Conservation (phyloP, 306 rosid genomes). For the Quercus robur region DNA sequence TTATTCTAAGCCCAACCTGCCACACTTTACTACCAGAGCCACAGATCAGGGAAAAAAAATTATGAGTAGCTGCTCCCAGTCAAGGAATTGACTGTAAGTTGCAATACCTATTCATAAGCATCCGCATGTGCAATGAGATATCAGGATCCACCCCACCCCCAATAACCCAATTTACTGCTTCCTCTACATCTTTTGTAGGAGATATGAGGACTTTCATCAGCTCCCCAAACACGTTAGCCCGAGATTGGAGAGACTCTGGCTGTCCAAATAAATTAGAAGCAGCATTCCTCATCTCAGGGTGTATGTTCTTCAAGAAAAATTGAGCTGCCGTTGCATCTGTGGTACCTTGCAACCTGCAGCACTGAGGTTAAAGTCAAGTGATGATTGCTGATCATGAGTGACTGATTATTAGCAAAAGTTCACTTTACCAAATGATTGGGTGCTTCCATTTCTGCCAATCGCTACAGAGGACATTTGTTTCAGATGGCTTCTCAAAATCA, state of each 20-base stretch:
- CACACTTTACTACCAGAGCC: neutral
- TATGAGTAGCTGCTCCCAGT: slow-evolving; percentile 6
- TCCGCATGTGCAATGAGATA: slow-evolving; percentile 89
- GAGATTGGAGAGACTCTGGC: slow-evolving; percentile 54
- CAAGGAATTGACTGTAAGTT: slow-evolving; percentile 12
- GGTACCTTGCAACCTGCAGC: slow-evolving; percentile 92
- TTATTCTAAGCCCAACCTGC: neutral
- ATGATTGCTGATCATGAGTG: slow-evolving; percentile 21
- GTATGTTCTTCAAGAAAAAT: slow-evolving; percentile 89
- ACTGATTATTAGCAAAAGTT: slow-evolving; percentile 8
- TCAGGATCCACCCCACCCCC: slow-evolving; percentile 73
- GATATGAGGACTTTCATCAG: slow-evolving; percentile 84
- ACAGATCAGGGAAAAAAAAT: neutral
- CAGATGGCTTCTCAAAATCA: slow-evolving; percentile 84
- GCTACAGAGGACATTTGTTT: slow-evolving; percentile 85
- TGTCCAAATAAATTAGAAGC: slow-evolving; percentile 80
- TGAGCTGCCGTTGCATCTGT: slow-evolving; percentile 83
- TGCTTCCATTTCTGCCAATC: slow-evolving; percentile 92
- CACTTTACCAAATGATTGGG: slow-evolving; percentile 83
- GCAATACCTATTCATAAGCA: slow-evolving; percentile 81
- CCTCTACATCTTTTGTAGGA: slow-evolving; percentile 77
- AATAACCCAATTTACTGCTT: slow-evolving; percentile 79
- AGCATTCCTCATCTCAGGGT: slow-evolving; percentile 72
- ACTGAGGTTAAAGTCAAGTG: slow-evolving; percentile 26
- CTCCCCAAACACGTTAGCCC: slow-evolving; percentile 92